A percentile compares a stretch with the other conserved stretches of the same genome.
phyloP scores from a whole-genome alignment of 208 protist genomes.

The Leishmania major region DNA sequence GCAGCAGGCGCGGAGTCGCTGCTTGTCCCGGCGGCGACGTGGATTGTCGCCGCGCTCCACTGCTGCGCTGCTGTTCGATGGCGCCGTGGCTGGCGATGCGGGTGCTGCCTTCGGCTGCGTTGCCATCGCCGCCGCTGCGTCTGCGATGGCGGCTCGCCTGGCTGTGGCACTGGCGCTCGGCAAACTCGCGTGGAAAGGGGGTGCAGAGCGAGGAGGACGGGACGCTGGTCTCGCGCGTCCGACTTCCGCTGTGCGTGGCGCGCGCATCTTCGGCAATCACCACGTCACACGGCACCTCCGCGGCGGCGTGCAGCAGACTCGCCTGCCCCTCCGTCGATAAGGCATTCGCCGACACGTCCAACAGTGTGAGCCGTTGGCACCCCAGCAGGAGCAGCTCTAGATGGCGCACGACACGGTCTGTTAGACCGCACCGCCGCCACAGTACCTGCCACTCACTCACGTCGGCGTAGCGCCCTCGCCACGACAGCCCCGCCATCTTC shows the following conservation, averaged over 20 bases:
- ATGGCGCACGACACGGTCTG: constrained; percentile 51
- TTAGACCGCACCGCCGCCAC: constrained; percentile 48
- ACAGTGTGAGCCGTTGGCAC: constrained; percentile 37
- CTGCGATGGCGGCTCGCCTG: not conserved
- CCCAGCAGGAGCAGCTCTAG: constrained; percentile 49
- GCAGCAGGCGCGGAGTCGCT: not conserved
- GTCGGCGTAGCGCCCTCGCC: not conserved
- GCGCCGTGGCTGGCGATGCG: not conserved
- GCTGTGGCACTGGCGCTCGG: not conserved
- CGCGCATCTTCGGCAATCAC: constrained; percentile 16
- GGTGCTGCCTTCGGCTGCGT: not conserved
- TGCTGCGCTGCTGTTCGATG: not conserved
- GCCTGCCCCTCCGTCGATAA: constrained; percentile 29
- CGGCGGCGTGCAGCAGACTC: constrained; percentile 27
- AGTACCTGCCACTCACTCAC: constrained; percentile 43
- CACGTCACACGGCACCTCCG: constrained; percentile 36
- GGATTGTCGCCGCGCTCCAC: not conserved
- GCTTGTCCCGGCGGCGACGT: not conserved
- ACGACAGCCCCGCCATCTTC: constrained; percentile 33
- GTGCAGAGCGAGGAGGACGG: constrained; percentile 2
- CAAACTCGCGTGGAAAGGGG: not conserved
- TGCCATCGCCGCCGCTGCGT: not conserved
- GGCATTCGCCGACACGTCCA: constrained; percentile 43
- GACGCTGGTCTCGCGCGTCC: constrained; percentile 6
- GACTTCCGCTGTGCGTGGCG: constrained; percentile 5